Evolutionary conservation across 495 filamentous ascomycete genomes (phyloP).

Genomic region (Xylaria cubensis): DNA sequence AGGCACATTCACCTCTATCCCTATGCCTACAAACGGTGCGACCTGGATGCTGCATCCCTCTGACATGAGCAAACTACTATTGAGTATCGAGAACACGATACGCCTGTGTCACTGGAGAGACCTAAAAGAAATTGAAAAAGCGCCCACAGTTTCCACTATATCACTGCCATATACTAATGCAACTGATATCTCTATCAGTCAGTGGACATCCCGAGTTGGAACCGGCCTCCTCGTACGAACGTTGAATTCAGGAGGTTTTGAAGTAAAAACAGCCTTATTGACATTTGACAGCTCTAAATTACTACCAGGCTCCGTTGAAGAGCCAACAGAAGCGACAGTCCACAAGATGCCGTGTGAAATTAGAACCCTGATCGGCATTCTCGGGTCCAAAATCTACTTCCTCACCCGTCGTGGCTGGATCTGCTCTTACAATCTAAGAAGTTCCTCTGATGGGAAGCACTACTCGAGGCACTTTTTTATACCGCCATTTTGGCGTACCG

Average conservation of each 20-base stretch:
- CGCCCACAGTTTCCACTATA: not conserved
- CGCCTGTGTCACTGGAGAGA: not conserved
- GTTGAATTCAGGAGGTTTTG: not conserved
- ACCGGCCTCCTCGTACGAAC: not conserved
- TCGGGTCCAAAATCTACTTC: constrained; percentile 30
- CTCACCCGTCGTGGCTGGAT: constrained; percentile 33
- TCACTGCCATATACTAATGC: not conserved
- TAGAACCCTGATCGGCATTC: constrained; percentile 26
- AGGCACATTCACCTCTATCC: not conserved
- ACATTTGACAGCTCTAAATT: constrained; percentile 6
- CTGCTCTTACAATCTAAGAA: constrained; percentile 31
- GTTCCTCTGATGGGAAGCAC: constrained; percentile 4
- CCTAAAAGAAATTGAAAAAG: not conserved
- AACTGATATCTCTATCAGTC: not conserved
- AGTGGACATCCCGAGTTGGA: not conserved
- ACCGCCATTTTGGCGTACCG: constrained; percentile 35
- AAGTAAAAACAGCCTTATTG: not conserved
- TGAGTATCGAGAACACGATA: not conserved
- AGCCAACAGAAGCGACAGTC: not conserved
- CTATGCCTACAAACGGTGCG: not conserved
- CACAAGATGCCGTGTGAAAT: constrained; percentile 5
- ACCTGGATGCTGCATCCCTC: constrained; percentile 9
- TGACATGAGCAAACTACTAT: not conserved
- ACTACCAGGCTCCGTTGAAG: not conserved
- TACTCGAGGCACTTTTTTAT: constrained; percentile 37